Conservation (phyloP, 2,329 filamentous ascomycete genomes). For the Nothopassalora personata region DNA sequence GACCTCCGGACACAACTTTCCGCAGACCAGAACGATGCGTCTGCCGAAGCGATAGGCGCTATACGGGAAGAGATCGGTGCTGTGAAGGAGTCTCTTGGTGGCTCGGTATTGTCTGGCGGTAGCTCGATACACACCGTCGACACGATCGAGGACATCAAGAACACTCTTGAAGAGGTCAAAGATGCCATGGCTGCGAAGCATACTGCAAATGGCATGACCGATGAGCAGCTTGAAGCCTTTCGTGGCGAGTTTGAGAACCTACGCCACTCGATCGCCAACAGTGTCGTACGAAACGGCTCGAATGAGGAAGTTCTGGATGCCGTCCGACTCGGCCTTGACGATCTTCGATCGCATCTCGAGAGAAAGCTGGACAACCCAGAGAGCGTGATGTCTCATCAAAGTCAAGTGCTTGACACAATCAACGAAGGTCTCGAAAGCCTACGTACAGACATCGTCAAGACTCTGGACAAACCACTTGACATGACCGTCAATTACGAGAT, state of each 20-base stretch:
- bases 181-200: constrained; percentile 26
- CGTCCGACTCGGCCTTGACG: constrained; percentile 46
- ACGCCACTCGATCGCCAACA: constrained; percentile 38
- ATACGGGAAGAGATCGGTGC: constrained; percentile 41
- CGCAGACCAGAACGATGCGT: constrained; percentile 37
- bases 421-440: constrained; percentile 69
- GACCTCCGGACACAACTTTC: constrained; percentile 37
- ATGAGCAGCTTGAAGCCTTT: constrained; percentile 50
- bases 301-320: constrained; percentile 48
- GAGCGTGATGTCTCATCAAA: constrained; percentile 46
- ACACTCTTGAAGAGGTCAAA: constrained; percentile 37
- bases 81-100: constrained; percentile 40
- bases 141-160: constrained; percentile 23
- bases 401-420: constrained; percentile 56
- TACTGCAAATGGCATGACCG: constrained; percentile 33
- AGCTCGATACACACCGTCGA: constrained; percentile 25
- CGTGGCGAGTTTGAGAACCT: constrained; percentile 48
- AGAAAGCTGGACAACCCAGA: constrained; percentile 52
- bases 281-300: constrained; percentile 37
- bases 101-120: constrained; percentile 36
- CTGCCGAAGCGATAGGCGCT: constrained; percentile 38
- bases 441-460: constrained; percentile 66
- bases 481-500: constrained; percentile 85
- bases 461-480: constrained; percentile 73
- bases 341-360: constrained; percentile 45